A percentile compares a stretch with the other conserved stretches of the same genome.
These are phyloP conservation scores for Ocimum tenuiflorum DNA, from an alignment of 257 asterid genomes.

Conservation along the genomic window DNA sequence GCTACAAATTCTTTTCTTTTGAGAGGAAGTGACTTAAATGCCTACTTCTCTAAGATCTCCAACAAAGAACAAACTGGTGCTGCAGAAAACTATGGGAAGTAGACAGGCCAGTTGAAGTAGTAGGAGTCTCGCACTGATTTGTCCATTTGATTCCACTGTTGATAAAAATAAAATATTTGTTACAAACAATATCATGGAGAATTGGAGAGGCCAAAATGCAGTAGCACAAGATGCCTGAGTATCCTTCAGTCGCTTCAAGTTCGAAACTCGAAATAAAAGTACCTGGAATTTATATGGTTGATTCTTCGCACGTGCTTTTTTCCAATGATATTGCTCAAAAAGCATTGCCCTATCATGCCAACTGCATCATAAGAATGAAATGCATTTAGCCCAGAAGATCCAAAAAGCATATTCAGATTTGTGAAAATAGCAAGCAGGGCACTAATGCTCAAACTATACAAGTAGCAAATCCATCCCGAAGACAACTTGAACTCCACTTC, in stretches of 20 bases:
- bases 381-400: background rate
- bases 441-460: too few species aligned
- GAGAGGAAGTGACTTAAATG: background rate
- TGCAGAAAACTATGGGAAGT: conserved; percentile 42
- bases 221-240: background rate
- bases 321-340: conserved; percentile 92
- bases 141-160: conserved; percentile 82
- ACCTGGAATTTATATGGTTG: conserved; percentile 77
- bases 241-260: background rate
- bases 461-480: too few species aligned
- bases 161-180: conserved; percentile 4
- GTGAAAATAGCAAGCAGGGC: background rate
- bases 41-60: conserved; percentile 3
- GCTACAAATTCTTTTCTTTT: background rate
- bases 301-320: conserved; percentile 64
- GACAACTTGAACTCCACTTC: conserved; percentile 3
- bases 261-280: conserved; percentile 15
- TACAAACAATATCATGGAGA: conserved; percentile 2
- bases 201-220: too few species aligned
- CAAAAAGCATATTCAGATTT: background rate
- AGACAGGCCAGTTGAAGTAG: conserved; percentile 89
- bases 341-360: conserved; percentile 94
- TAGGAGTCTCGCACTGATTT: conserved; percentile 59
- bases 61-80: background rate
- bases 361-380: conserved; percentile 36